Evolutionary conservation across 768 basidiomycete genomes (phyloP).

Genomic region (Leccinum sublutescens): DNA sequence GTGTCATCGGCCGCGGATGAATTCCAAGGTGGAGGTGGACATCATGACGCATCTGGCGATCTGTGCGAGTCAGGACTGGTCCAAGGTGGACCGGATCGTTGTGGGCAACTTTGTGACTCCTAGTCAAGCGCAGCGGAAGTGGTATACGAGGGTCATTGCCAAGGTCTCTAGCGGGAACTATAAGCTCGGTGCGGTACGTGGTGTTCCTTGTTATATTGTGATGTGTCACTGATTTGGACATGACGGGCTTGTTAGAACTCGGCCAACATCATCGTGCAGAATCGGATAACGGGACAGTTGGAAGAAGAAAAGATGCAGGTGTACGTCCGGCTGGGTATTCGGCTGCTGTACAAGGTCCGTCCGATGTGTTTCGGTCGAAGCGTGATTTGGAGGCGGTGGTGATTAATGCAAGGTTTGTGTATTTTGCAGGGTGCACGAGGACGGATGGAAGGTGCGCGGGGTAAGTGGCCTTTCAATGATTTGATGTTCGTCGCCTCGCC

Average conservation of each 20-base stretch:
- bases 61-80: conserved; percentile 94
- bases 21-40: conserved; percentile 86
- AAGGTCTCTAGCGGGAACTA: conserved; percentile 89
- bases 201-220: not conserved
- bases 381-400: not conserved
- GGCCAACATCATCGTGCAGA: conserved; percentile 97
- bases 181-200: conserved; percentile 78
- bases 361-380: not conserved
- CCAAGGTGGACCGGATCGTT: conserved; percentile 80
- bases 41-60: conserved; percentile 97
- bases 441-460: conserved; percentile 85
- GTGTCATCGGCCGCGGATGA: conserved; percentile 85
- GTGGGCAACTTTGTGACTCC: conserved; percentile 95
- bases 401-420: not conserved
- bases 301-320: conserved; percentile 99
- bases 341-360: conserved; percentile 80
- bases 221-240: not conserved
- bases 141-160: conserved; percentile 87
- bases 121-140: conserved; percentile 94
- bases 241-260: conserved; percentile 63
- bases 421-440: conserved; percentile 67
- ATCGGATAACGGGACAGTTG: conserved; percentile 84
- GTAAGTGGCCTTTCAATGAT: conserved; percentile 39
- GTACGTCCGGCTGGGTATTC: conserved; percentile 90
- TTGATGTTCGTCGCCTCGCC: not conserved